Evolutionary conservation across 345 rosid genomes (phyloP), one percentile per base, ranked within the genome.

Genomic region (Psidium friedrichsthalianum): DNA sequence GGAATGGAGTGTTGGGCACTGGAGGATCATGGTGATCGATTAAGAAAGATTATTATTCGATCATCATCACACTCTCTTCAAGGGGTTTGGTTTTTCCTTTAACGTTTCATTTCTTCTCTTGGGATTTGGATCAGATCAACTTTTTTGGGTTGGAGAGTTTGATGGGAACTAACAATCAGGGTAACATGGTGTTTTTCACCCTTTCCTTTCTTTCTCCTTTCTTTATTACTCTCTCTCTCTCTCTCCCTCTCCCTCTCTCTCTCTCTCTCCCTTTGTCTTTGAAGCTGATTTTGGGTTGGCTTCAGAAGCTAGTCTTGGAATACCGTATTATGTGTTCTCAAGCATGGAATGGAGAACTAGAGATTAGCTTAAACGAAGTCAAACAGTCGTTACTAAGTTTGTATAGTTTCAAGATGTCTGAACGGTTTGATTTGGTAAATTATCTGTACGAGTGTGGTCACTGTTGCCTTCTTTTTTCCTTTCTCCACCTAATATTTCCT

Each of bases 11-110:
- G 94, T 88, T 97, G 87, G 96, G 95, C 47, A 36, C 47, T 83
- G 99, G 99, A 85, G 96, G 98, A 90, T 93, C 98, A 88, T 97
- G 98, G 99, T 94, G 92, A 93, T 69, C 20, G 80, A 69, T 69
- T 69, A 25, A 36, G 25, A 36, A 59, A 69, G 47, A 69, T 36
- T 69, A 42, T 47, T 18, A 69, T 32, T 36, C 47, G 80, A 20
- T 69, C 47, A 20, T 36, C 80, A 36, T 36, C 47, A 32, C 47
- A 18, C 80, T 10, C 80, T 36, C 47, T 69, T 69, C 47, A 18
- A 69, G 80, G 80, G 80, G 80, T 40, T 53, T 56, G 47, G 13
- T 83, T 54, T 29, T 83, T 1, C 24, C 24, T 69, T 69, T 69
- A 69, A 69, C 47, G 25, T 69, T 69, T 18, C 40, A 36, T 69